Percentiles rank a stretch among this genome's conserved stretches.
Evolutionary conservation across 352 stramenopile genomes (phyloP).

Genomic region (Globisporangium uncinulatum): DNA sequence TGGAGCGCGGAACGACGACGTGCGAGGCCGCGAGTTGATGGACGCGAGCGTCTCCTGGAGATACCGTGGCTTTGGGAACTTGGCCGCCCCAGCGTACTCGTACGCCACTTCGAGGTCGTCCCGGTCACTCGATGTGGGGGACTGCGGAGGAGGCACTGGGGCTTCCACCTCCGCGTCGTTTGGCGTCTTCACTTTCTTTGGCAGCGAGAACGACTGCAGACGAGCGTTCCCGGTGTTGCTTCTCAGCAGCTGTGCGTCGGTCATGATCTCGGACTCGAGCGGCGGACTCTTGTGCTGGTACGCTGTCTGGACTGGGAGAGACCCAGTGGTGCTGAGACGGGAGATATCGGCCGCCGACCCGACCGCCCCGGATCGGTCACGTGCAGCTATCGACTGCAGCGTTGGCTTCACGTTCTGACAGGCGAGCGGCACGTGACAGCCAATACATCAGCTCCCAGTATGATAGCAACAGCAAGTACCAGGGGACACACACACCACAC

Average conservation of each 20-base stretch:
- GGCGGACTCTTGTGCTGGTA: slow-evolving; percentile 9
- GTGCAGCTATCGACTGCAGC: background rate
- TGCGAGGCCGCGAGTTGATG: slow-evolving; percentile 42
- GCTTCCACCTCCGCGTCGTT: slow-evolving; percentile 24
- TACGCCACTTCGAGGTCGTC: slow-evolving; percentile 39
- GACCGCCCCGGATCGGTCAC: slow-evolving; percentile 2
- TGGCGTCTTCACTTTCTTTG: slow-evolving; percentile 4
- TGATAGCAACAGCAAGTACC: background rate
- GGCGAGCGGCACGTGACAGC: no score
- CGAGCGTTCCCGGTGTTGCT: slow-evolving; percentile 6
- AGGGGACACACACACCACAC: background rate
- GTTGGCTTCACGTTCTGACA: background rate
- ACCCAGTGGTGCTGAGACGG: background rate
- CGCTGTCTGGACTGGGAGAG: background rate
- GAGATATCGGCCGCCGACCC: background rate
- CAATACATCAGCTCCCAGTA: background rate
- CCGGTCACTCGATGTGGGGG: slow-evolving; percentile 22
- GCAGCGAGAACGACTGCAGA: slow-evolving; percentile 40
- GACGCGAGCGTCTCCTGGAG: slow-evolving; percentile 45
- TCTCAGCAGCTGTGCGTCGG: background rate
- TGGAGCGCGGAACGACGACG: slow-evolving; percentile 5
- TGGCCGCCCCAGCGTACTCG: slow-evolving; percentile 12
- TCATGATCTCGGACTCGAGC: background rate
- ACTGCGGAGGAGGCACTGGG: slow-evolving; percentile 23
- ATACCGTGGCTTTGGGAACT: slow-evolving; percentile 33